Percentiles rank a stretch among this genome's conserved stretches.
These are phyloP conservation scores for Pseudogymnoascus sp. DNA, from an alignment of 2,329 filamentous ascomycete genomes.

Conservation along the genomic window DNA sequence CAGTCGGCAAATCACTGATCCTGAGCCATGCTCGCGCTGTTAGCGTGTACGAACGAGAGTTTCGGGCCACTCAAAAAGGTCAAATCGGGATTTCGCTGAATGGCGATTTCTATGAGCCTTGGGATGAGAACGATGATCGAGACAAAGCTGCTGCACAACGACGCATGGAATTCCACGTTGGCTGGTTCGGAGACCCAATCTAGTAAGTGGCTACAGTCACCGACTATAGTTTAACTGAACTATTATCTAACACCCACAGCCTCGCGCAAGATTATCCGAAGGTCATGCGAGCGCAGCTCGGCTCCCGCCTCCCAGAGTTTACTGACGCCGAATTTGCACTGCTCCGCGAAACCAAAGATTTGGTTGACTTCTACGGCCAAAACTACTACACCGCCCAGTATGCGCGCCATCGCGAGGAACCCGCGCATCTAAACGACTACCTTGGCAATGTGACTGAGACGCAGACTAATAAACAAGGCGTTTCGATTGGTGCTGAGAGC, in stretches of 20 bases:
- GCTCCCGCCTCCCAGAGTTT: conserved; percentile 23
- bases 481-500: conserved; percentile 23
- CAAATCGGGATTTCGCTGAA: conserved; percentile 23
- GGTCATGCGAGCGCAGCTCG: conserved; percentile 24
- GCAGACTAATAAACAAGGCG: conserved; percentile 23
- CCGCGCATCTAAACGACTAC: conserved; percentile 24
- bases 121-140: conserved; percentile 21
- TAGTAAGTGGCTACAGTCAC: conserved; percentile 26
- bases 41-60: conserved; percentile 23
- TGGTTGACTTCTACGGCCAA: conserved; percentile 27
- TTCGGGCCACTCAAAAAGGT: conserved; percentile 22
- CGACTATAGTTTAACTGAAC: neutral
- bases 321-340: conserved; percentile 21
- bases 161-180: conserved; percentile 27
- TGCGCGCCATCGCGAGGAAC: conserved; percentile 22
- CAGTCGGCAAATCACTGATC: conserved; percentile 26
- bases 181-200: conserved; percentile 29
- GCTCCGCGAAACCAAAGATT: conserved; percentile 19
- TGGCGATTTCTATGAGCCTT: conserved; percentile 27
- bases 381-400: conserved; percentile 29
- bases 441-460: conserved; percentile 25
- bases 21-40: conserved; percentile 26
- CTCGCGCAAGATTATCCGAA: conserved; percentile 23
- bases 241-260: neutral
- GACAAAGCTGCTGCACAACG: conserved; percentile 25